Conservation (phyloP, 495 filamentous ascomycete genomes). For the Trichoderma virens region DNA sequence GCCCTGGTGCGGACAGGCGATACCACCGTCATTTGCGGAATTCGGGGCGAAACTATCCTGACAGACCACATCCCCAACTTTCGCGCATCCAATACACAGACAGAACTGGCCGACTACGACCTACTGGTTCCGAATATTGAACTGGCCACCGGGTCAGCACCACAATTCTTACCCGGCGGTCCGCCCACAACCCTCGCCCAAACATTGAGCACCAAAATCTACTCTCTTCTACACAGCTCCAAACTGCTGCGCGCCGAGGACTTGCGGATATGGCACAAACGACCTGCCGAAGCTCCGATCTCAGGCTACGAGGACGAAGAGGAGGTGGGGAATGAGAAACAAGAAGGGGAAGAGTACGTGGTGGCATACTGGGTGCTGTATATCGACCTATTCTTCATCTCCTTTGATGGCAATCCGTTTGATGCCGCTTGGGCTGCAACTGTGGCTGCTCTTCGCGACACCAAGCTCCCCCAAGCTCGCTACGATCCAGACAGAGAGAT, state of each 20-base stretch:
- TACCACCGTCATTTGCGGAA: constrained; percentile 85
- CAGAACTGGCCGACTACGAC: constrained; percentile 46
- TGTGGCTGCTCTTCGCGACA: constrained; percentile 72
- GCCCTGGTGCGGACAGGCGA: constrained; percentile 82
- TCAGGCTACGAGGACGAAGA: constrained; percentile 36
- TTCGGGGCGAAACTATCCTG: constrained; percentile 77
- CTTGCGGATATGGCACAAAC: constrained; percentile 61
- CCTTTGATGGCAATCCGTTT: constrained; percentile 82
- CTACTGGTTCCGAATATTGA: constrained; percentile 91
- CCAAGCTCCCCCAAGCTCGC: constrained; percentile 67
- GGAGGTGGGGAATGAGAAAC: constrained; percentile 25
- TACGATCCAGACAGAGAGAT: constrained; percentile 79
- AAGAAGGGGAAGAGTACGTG: constrained; percentile 36
- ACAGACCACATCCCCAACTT: constrained; percentile 61
- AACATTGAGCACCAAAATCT: constrained; percentile 68
- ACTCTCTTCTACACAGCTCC: constrained; percentile 62
- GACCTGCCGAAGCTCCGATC: constrained; percentile 29
- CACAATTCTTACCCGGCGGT: constrained; percentile 73
- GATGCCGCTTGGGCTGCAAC: constrained; percentile 84
- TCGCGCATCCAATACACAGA: constrained; percentile 29
- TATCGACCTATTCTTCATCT: constrained; percentile 84
- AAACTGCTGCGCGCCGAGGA: constrained; percentile 53
- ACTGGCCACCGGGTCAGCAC: constrained; percentile 79
- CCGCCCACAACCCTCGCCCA: constrained; percentile 77
- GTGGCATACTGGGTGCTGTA: constrained; percentile 92